phyloP scores from a whole-genome alignment of 306 rosid species.

The Malus orientalis region DNA sequence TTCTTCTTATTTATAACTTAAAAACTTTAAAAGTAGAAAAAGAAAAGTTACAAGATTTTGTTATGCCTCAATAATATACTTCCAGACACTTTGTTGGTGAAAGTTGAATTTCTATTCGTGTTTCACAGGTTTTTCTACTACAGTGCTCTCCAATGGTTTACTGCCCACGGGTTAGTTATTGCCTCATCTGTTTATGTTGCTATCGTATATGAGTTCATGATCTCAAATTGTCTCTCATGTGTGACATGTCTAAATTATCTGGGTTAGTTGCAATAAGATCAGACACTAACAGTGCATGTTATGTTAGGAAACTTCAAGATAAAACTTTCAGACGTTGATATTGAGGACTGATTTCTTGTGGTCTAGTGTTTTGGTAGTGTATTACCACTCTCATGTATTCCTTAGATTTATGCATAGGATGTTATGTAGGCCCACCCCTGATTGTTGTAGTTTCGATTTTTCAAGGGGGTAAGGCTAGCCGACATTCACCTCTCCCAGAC shows the following conservation, averaged over 20 bases:
- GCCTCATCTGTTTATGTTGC: constrained; percentile 2
- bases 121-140: constrained; percentile 70
- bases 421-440: background rate
- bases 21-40: background rate
- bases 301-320: background rate
- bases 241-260: background rate
- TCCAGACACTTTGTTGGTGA: background rate
- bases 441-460: background rate
- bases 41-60: background rate
- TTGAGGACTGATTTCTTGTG: background rate
- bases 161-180: constrained; percentile 66
- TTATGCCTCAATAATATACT: background rate
- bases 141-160: constrained; percentile 91
- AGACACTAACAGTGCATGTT: background rate
- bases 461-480: too few species aligned
- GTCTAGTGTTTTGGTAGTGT: background rate
- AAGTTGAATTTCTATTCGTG: constrained; percentile 3
- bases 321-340: background rate
- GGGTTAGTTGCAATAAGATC: background rate
- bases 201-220: background rate
- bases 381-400: background rate
- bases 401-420: background rate
- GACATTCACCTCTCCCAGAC: too few species aligned
- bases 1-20: background rate
- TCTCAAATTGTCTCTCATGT: background rate